Evolutionary conservation across 441 rosid genomes (phyloP).

Genomic region (Croton setiger): DNA sequence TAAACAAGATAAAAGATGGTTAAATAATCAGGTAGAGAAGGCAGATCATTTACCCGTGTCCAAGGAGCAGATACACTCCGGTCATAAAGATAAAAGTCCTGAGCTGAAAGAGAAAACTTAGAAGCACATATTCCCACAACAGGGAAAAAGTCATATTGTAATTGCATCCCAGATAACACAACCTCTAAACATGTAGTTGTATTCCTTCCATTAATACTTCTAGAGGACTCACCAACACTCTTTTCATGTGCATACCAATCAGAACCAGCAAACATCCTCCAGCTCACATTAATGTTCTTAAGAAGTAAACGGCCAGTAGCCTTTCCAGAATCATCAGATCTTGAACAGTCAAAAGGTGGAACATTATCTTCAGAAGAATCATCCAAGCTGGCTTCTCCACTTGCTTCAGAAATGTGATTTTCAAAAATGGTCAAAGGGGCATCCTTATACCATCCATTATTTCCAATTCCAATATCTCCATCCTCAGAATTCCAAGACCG

Average conservation of each 20-base stretch:
- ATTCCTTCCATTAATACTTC: conserved; percentile 51
- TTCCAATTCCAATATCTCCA: conserved; percentile 53
- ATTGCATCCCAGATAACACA: conserved; percentile 58
- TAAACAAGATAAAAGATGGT: conserved; percentile 6
- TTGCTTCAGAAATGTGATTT: conserved; percentile 77
- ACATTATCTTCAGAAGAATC: conserved; percentile 43
- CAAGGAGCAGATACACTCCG: conserved; percentile 74
- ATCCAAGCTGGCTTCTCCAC: conserved; percentile 44
- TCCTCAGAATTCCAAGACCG: conserved; percentile 31
- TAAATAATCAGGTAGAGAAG: conserved; percentile 5
- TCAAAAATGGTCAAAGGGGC: conserved; percentile 60
- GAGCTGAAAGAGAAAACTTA: conserved; percentile 63
- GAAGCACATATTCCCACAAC: conserved; percentile 62
- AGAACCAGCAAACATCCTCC: conserved; percentile 87
- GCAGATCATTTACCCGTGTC: conserved; percentile 56
- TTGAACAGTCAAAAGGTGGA: conserved; percentile 30
- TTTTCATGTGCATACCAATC: conserved; percentile 61
- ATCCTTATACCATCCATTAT: conserved; percentile 79
- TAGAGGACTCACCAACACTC: conserved; percentile 26
- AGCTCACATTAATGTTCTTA: conserved; percentile 58
- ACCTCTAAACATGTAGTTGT: conserved; percentile 64
- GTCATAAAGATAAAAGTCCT: conserved; percentile 79
- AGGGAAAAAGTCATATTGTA: conserved; percentile 65
- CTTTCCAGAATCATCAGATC: conserved; percentile 39
- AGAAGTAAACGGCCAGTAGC: conserved; percentile 61